These are phyloP conservation scores for Chlorella variabilis DNA, from an alignment of 163 green algal species.

Conservation along the genomic window DNA sequence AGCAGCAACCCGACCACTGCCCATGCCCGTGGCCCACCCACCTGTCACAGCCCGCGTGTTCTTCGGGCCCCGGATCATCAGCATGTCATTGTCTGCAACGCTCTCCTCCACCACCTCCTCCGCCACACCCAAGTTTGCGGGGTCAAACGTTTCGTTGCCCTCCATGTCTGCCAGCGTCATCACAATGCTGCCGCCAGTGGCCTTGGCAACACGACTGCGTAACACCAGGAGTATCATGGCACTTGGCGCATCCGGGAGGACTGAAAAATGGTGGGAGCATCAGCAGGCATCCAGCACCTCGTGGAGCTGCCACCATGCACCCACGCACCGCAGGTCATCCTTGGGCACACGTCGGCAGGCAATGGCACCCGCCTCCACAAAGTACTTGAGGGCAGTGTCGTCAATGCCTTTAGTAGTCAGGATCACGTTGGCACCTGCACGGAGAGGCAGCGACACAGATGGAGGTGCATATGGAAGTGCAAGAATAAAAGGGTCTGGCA, in stretches of 20 bases:
- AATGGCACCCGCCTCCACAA: constrained; percentile 97
- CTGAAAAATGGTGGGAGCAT: too few species aligned
- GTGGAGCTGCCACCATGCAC: too few species aligned
- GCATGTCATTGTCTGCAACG: constrained; percentile 93
- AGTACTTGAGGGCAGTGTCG: constrained; percentile 97
- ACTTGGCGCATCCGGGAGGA: too few species aligned
- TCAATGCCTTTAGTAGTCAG: constrained; percentile 99
- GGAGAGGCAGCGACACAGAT: background rate
- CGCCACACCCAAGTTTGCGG: constrained; percentile 78
- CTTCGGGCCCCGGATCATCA: constrained; percentile 76
- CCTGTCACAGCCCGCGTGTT: constrained; percentile 53
- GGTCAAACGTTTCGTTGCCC: constrained; percentile 95
- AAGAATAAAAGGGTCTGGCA: background rate
- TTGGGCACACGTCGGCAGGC: constrained; percentile 92
- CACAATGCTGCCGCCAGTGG: constrained; percentile 91
- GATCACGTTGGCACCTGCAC: constrained; percentile 90
- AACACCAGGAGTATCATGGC: too few species aligned
- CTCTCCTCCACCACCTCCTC: constrained; percentile 92
- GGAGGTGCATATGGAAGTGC: background rate
- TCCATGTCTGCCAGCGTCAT: constrained; percentile 97
- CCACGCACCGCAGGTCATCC: constrained; percentile 89
- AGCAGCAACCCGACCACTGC: background rate
- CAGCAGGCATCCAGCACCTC: too few species aligned
- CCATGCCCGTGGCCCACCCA: background rate
- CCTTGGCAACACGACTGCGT: constrained; percentile 88